A percentile compares a stretch with the other conserved stretches of the same genome.
phyloP scores from a whole-genome alignment of 768 basidiomycete genomes.

The Kockovaella imperatae region DNA sequence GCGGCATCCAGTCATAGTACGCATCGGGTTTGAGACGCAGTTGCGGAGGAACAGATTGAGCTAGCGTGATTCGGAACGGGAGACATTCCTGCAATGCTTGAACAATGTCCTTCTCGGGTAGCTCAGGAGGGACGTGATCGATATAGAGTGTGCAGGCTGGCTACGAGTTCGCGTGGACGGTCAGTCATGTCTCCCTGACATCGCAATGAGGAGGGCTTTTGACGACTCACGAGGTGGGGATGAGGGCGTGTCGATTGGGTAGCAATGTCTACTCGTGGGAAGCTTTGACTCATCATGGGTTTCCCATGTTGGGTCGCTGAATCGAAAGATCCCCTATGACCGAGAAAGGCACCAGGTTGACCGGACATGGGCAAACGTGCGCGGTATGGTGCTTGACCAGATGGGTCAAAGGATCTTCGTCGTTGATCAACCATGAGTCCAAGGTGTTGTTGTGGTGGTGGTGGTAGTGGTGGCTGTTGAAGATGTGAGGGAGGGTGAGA shows the following conservation, averaged over 20 bases:
- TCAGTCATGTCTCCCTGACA: not conserved
- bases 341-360: too few relatives aligned
- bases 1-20: slow-evolving; percentile 34
- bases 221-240: slow-evolving; percentile 6
- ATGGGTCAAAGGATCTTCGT: too few relatives aligned
- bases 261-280: too few relatives aligned
- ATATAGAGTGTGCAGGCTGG: slow-evolving; percentile 11
- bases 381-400: not conserved
- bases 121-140: slow-evolving; percentile 13
- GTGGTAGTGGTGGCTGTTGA: too few relatives aligned
- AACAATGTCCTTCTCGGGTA: slow-evolving; percentile 18
- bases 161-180: slow-evolving; percentile 8
- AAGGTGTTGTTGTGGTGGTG: too few relatives aligned
- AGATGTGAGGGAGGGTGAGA: too few relatives aligned
- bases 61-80: slow-evolving; percentile 23
- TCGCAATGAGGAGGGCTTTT: not conserved
- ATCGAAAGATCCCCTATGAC: not conserved
- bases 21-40: slow-evolving; percentile 20
- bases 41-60: slow-evolving; percentile 5
- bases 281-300: too few relatives aligned
- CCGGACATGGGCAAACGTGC: not conserved
- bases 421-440: too few relatives aligned
- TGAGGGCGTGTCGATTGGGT: slow-evolving; percentile 6
- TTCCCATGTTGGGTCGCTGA: too few relatives aligned
- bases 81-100: slow-evolving; percentile 22